These are phyloP conservation scores for Symbiodinium pilosum DNA, from an alignment of 73 alveolate species.

Conservation along the genomic window DNA sequence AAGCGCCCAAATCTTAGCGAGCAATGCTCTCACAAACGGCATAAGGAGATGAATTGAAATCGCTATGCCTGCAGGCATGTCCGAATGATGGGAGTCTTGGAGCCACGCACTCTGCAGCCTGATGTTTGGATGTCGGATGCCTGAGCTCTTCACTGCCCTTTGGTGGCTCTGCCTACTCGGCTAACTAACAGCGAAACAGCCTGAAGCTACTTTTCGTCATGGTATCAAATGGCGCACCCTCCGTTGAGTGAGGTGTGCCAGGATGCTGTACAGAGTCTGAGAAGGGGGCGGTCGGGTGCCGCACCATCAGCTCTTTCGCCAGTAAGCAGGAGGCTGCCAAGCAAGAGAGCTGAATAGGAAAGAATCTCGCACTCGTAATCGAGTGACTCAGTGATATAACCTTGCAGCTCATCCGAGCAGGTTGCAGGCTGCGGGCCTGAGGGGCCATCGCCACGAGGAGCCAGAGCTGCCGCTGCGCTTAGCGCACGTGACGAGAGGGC, in stretches of 20 bases:
- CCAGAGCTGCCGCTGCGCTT: not conserved
- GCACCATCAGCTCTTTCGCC: conserved; percentile 92
- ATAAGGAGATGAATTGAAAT: not conserved
- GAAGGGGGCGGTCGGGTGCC: conserved; percentile 35
- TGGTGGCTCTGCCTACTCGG: too few species aligned
- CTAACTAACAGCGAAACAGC: too few species aligned
- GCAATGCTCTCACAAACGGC: not conserved
- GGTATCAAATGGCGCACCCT: too few species aligned
- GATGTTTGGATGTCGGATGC: conserved; percentile 70
- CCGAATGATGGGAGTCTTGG: not conserved
- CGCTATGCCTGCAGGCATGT: not conserved
- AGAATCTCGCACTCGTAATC: too few species aligned
- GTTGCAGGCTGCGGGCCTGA: not conserved
- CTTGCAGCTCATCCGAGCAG: not conserved
- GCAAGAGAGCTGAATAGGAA: too few species aligned
- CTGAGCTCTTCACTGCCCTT: not conserved
- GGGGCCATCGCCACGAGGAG: conserved; percentile 1
- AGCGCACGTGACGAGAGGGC: not conserved
- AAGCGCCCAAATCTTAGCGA: not conserved
- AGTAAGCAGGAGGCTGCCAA: conserved; percentile 74
- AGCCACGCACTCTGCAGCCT: conserved; percentile 78
- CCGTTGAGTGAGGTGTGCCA: too few species aligned
- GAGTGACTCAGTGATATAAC: too few species aligned
- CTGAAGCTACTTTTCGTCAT: too few species aligned
- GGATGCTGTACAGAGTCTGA: not conserved